Base-by-base conservation (phyloP, 768 basidiomycete species). In the Trametes cubensis region DNA sequence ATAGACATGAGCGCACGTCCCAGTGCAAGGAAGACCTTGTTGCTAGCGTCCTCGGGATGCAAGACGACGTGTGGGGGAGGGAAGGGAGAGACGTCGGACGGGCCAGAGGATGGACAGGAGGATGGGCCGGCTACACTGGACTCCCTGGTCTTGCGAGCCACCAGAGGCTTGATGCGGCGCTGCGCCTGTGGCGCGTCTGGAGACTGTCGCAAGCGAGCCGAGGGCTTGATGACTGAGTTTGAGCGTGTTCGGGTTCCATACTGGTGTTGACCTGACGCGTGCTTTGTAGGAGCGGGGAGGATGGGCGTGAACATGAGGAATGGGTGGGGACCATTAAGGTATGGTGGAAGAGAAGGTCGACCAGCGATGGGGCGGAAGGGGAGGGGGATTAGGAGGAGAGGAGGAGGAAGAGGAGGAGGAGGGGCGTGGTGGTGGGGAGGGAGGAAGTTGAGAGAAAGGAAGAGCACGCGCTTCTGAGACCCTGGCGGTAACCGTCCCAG, bases 1-100 rank as follows among this genome's bases (percentile, higher is more conserved):
- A 92, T 86, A 38, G 89, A 86, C 70, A 90, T 80, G 66, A 92
- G 85, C 28, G 89, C 81, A 28, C 88, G 84, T 28, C 82, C 88
- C 67, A 92, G 84, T 46, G 89, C 88, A 59, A 86, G 80, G 66
- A 90, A 87, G 59, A 90, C 86, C 72, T 87, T 90, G 72, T 80
- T 87, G 60, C 72, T 78, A 13, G 86, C 86, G 74, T 92, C 90
- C 65, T 91, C 90, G 4, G 85, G 83, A 66, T 92, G 90, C 20
- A 92, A 80, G 58, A 87, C 79, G 73, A 90, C 78, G 67, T 85
- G 74, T 2, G 82, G 80, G 0, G 88, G 83, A 2, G 89, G 88
- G 67, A 89, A 90, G 14, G 73, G 60, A 26, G 81, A 78, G 18
- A 72, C 62, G 44, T 69, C 58, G 46, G 62, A 44, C 48, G 48